A percentile compares a stretch with the other conserved stretches of the same genome.
These are phyloP conservation scores for Exidia glandulosa DNA, from an alignment of 768 basidiomycete genomes.

Conservation along the genomic window DNA sequence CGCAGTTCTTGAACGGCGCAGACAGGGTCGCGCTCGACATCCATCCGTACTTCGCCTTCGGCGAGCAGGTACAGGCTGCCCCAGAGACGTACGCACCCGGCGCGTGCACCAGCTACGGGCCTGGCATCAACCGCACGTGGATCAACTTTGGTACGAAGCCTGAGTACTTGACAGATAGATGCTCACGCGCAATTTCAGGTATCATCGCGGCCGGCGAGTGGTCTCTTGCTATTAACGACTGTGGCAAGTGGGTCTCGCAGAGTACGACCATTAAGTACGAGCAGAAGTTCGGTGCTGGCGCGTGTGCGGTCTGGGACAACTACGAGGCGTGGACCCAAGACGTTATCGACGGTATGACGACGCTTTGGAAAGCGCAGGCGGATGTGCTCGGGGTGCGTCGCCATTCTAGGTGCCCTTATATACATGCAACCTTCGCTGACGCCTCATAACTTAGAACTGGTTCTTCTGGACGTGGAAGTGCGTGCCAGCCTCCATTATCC, in stretches of 20 bases:
- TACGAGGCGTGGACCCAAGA: slow-evolving; percentile 51
- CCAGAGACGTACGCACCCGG: not conserved
- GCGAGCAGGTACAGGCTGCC: slow-evolving; percentile 31
- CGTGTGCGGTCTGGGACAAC: slow-evolving; percentile 50
- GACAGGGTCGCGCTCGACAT: slow-evolving; percentile 76
- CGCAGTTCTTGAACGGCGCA: slow-evolving; percentile 57
- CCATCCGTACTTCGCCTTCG: slow-evolving; percentile 82
- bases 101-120: not conserved
- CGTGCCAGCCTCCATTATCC: not conserved
- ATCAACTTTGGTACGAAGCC: not conserved
- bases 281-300: slow-evolving; percentile 9
- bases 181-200: slow-evolving; percentile 66
- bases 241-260: slow-evolving; percentile 28
- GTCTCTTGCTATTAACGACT: slow-evolving; percentile 78
- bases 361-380: slow-evolving; percentile 79
- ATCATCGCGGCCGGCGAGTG: slow-evolving; percentile 80
- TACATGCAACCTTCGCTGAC: not conserved
- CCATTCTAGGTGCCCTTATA: not conserved
- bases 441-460: slow-evolving; percentile 48
- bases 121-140: not conserved
- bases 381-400: slow-evolving; percentile 46
- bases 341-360: slow-evolving; percentile 52
- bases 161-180: no score
- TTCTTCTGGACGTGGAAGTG: slow-evolving; percentile 98
- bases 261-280: not conserved